Conservation (phyloP, 306 rosid genomes). For the Gastrolobium villosum region DNA sequence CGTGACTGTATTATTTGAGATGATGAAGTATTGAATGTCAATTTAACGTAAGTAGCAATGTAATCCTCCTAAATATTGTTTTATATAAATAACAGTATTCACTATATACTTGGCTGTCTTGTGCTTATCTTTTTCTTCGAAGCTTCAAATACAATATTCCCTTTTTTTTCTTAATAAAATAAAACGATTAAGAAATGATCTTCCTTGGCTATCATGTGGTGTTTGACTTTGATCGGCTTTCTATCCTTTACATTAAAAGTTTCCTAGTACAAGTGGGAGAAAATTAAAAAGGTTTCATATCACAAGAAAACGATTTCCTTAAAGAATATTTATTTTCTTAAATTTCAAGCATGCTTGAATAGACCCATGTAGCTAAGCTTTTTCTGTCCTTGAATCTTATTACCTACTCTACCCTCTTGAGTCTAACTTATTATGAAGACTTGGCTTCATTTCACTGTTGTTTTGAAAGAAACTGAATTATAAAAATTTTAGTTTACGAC, state of each 20-base stretch:
- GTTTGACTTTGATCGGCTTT: slow-evolving; percentile 48
- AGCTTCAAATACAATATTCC: background rate
- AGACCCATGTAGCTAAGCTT: slow-evolving; percentile 47
- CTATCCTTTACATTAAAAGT: slow-evolving; percentile 40
- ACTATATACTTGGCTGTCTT: background rate
- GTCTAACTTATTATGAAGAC: slow-evolving; percentile 29
- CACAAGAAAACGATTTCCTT: slow-evolving; percentile 32
- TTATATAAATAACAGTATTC: slow-evolving; percentile 1
- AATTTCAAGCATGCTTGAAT: slow-evolving; percentile 46
- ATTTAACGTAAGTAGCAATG: background rate
- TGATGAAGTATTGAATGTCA: slow-evolving; percentile 19
- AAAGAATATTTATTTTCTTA: background rate
- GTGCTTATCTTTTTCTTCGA: slow-evolving; percentile 31
- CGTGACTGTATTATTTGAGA: slow-evolving; percentile 37
- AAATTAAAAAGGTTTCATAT: slow-evolving; percentile 34
- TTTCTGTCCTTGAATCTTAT: slow-evolving; percentile 25
- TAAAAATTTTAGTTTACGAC: slow-evolving; percentile 5
- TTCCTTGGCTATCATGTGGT: slow-evolving; percentile 10
- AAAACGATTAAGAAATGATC: slow-evolving; percentile 3
- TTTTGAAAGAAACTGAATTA: slow-evolving; percentile 14
- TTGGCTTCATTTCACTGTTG: slow-evolving; percentile 1
- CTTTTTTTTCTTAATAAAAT: slow-evolving; percentile 16
- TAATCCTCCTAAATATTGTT: background rate
- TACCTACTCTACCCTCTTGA: slow-evolving; percentile 38
- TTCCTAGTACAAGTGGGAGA: slow-evolving; percentile 42